phyloP scores from a whole-genome alignment of 257 asterid species.

The Rubia yunnanensis region DNA sequence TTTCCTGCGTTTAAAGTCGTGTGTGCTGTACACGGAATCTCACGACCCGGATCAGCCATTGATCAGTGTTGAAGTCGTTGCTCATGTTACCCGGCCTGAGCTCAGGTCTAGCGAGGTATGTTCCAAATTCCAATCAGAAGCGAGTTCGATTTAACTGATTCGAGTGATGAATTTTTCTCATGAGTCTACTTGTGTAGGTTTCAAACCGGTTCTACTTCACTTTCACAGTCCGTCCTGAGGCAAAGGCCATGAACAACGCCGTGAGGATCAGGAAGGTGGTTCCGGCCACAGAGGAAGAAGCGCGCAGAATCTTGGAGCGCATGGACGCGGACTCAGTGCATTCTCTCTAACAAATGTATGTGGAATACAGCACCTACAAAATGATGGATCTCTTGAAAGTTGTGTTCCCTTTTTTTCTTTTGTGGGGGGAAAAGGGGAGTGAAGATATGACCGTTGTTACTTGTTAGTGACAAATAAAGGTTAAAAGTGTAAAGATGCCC shows the following conservation, averaged over 20 bases:
- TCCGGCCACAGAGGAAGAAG: slow-evolving; percentile 97
- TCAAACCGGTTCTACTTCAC: slow-evolving; percentile 84
- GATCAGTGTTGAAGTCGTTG: slow-evolving; percentile 79
- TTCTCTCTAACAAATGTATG: neutral
- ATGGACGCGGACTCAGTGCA: slow-evolving; percentile 63
- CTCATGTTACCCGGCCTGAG: slow-evolving; percentile 95
- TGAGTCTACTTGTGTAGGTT: slow-evolving; percentile 33
- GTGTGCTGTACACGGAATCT: slow-evolving; percentile 71
- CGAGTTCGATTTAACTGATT: neutral
- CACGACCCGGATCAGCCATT: slow-evolving; percentile 62
- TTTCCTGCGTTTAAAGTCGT: slow-evolving; percentile 83
- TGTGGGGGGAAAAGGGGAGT: neutral
- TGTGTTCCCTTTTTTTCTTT: neutral
- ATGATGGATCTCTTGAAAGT: neutral
- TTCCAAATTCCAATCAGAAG: no score
- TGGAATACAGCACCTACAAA: neutral
- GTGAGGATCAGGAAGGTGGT: slow-evolving; percentile 81
- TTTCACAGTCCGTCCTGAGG: slow-evolving; percentile 79
- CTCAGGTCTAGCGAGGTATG: slow-evolving; percentile 88
- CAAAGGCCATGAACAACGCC: slow-evolving; percentile 54
- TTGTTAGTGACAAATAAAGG: neutral
- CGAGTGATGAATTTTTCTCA: neutral
- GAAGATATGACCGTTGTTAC: neutral
- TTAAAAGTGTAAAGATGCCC: neutral
- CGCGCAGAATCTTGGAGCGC: slow-evolving; percentile 61